Base-by-base conservation (phyloP, 306 rosid genomes). In the Castanopsis chinensis region DNA sequence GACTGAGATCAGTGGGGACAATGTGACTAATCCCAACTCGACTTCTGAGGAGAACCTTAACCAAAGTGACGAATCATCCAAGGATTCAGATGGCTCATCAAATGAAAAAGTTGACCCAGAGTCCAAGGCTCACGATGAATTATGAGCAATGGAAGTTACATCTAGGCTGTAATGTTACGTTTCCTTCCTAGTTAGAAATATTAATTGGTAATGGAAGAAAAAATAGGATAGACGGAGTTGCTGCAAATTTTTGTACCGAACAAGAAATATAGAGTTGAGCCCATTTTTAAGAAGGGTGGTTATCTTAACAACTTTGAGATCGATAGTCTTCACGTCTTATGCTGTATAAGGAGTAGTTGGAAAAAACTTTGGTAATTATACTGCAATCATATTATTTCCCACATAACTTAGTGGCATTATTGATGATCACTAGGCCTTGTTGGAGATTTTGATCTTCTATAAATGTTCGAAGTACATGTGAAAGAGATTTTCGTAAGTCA, bases 101-200 rank as follows among this genome's bases (percentile, higher is more conserved):
- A 81, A 87, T 76, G 91, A 89, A 65, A 81, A 74, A 0, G 76
- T 51, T 72, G 80, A 84, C 15, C 64, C 78, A 5, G 53, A 49
- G 53, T 10, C 85, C 2, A 20, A 84, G 67, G 76, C 5, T 67
- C 95, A 91, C 25, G 98, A 95, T 43, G 99, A 95, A 88, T 87
- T 95, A 79, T 95, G 89, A 89, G 84, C 73, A 27, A 80, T 69
- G 51, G 11, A 64, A 84, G 74, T 68, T 83, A 57, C 75, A 73
- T 69, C 77, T 86, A 41, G 82, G 58, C 52, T 72, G 69, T 68
- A 33, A 80, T 70, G 70, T 79, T 76, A n/a, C 67, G 70, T 32
- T 76, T 74, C 86, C 85, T 88, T 71, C 80, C 75, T 65, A 43
- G 28, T 65, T 67, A 51, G 69, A 75, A 78, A 69, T 32, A 23